Evolutionary conservation across 1,284 basidiomycete genomes (phyloP), one percentile per base, ranked within the genome.

Genomic region (Cronartium quercuum): DNA sequence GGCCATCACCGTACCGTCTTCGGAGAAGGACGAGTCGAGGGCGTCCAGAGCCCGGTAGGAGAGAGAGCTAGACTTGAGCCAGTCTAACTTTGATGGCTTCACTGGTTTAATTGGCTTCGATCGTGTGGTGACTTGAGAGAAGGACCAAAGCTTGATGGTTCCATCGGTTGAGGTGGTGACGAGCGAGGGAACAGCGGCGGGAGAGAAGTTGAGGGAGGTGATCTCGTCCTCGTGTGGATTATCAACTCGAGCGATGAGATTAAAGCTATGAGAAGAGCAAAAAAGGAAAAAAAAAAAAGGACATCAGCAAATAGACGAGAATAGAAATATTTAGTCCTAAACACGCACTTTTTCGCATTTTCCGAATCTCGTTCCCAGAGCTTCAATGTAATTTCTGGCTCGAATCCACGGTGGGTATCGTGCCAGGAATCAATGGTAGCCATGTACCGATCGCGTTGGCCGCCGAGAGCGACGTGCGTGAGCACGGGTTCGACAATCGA

Each of bases 181-280:
- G 6, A 83, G 64, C 3, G 76, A 58, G 0, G 76, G 40, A 6
- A 77, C 71, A 10, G 76, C 58, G 3, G 77, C 55, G 0, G 80
- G 77, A 0, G 84, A 83, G 78, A 98, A 98, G 6, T 85, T 84
- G 66, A 94, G 80, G 0, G 88, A 86, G 6, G 88, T 88, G 37
- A 97, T 84, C 68, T 85, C 84, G 41, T 84, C 81, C 38, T 90
- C 90, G 82, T 98, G 95, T 7, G 95, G 94, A 40, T 88, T 86
- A 81, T 96, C 92, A 77, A 98, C 88, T 75, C 94, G 88, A 9
- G 94, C 96, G 82, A 94, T 94, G 79, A 88, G 81, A 3, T 80
- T 55, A 77, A 84, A 85, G 51, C 82, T 82, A 67, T 7, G 41
- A 12, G 38, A 24, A 41, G 29, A 24, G 38, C 40, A 29, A 15